Base-by-base conservation (phyloP, 352 stramenopile species). In the Phytophthora quininea region DNA sequence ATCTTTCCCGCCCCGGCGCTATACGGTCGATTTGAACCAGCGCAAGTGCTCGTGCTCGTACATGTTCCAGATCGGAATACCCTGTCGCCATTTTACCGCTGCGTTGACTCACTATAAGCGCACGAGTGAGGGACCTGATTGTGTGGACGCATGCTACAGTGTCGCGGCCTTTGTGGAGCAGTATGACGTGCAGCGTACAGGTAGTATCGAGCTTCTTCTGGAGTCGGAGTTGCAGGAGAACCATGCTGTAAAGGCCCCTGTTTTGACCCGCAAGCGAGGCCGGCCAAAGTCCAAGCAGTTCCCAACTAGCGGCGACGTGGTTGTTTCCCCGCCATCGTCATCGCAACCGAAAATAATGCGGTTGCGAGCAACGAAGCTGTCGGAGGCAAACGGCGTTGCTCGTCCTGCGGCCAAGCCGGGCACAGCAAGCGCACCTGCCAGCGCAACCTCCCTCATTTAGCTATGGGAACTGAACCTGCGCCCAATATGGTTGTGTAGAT, bases 141-240 rank as follows among this genome's bases (percentile, higher is more conserved):
- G 55, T 43, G 40, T 79, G 51, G 62, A 73, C 30, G 7, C 15
- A 11, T 79, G 71, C 60, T 79, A 71, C 53, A 64, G 42, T 19
- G 61, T 66, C 48, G 59, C 9, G 12, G 63, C 64, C 2, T 79
- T 79, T 24, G 67, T 63, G 15, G 47, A 67, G 30, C 71, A 79
- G 46, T 76, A 79, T 14, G 56, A 76, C 43, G 46, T 54, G 0
- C 67, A 71, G 5, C 54, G 56, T 54, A 73, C 67, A 11, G 60
- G 62, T 24, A 58, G 50, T 11, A 79, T 79, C 37, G 71, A 76
- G 48, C 38, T 79, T 45, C 27, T 79, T 37, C 55, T 79, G 31
- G 67, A 79, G 51, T 69, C 67, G 4, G 71, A 79, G 42, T 38
- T 79, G 61, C 35, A 67, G 32, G 71, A 79, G 56, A 73, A 79